Evolutionary conservation across 495 filamentous ascomycete genomes (phyloP).

Genomic region (Bacidia gigantensis): DNA sequence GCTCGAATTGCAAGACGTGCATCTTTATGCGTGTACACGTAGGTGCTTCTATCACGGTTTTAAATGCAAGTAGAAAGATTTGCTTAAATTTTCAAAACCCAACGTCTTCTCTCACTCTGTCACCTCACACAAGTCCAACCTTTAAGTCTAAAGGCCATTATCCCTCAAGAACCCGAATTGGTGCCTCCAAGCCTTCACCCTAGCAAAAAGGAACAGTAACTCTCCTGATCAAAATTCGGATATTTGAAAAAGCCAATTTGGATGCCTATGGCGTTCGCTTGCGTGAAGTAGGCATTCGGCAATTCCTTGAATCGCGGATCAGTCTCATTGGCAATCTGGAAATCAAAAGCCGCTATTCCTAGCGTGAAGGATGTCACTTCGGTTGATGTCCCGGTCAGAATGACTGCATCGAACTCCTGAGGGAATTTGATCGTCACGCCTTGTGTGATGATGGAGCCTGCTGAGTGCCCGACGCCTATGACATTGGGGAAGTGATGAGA

Average conservation of each 20-base stretch:
- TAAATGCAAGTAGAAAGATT: too few relatives aligned
- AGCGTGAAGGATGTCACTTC: constrained; percentile 2
- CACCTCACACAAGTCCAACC: too few relatives aligned
- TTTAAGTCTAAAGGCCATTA: too few relatives aligned
- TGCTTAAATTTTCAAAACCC: too few relatives aligned
- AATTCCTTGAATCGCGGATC: background rate
- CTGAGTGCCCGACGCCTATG: constrained; percentile 28
- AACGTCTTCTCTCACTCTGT: too few relatives aligned
- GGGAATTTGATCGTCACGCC: constrained; percentile 20
- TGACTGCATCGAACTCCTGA: constrained; percentile 21
- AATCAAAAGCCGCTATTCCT: constrained; percentile 14
- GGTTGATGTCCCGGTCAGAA: constrained; percentile 19
- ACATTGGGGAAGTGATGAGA: constrained; percentile 21
- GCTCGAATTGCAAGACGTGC: too few relatives aligned
- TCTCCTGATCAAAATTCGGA: background rate
- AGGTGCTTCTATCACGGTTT: too few relatives aligned
- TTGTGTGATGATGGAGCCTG: constrained; percentile 20
- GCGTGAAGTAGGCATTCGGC: background rate
- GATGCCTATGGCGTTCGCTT: background rate
- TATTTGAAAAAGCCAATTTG: background rate
- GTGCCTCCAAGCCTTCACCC: too few relatives aligned
- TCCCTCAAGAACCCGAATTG: too few relatives aligned
- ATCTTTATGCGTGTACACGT: too few relatives aligned
- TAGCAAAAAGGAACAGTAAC: too few relatives aligned
- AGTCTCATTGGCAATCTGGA: constrained; percentile 12